Conservation (phyloP, 225 moss, liverwort and hornwort species). For the Thuidium tamariscinum region DNA sequence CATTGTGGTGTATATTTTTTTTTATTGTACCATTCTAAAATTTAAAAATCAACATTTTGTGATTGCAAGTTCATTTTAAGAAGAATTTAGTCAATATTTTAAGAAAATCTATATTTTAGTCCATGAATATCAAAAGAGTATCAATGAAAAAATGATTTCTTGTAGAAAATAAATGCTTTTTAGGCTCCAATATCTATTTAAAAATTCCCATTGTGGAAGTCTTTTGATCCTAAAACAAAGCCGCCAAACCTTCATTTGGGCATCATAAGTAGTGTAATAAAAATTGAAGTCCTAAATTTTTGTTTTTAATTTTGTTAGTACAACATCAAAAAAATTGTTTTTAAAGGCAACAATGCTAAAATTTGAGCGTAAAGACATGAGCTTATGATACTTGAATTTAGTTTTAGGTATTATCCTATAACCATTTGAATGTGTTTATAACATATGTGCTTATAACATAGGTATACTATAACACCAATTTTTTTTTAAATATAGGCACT, state of each 20-base stretch:
- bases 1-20: not conserved
- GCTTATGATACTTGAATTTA: too few relatives aligned
- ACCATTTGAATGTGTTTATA: too few relatives aligned
- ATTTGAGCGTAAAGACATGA: too few relatives aligned
- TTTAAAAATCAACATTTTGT: not conserved
- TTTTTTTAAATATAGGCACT: too few relatives aligned
- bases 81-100: not conserved
- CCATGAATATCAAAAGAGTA: not conserved
- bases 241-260: accelerated
- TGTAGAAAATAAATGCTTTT: not conserved
- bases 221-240: accelerated
- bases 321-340: not conserved
- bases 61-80: not conserved
- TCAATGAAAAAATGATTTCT: not conserved
- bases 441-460: too few relatives aligned
- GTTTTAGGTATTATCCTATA: too few relatives aligned
- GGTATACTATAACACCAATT: too few relatives aligned
- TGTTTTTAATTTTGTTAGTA: not conserved
- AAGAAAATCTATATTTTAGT: not conserved
- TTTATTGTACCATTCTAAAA: not conserved
- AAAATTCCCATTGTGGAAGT: not conserved
- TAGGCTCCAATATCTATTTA: not conserved
- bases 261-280: accelerated
- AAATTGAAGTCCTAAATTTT: accelerated
- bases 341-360: too few relatives aligned